These are phyloP conservation scores for Paraphaeosphaeria sporulosa DNA, from an alignment of 2,329 filamentous ascomycete genomes.

Conservation along the genomic window DNA sequence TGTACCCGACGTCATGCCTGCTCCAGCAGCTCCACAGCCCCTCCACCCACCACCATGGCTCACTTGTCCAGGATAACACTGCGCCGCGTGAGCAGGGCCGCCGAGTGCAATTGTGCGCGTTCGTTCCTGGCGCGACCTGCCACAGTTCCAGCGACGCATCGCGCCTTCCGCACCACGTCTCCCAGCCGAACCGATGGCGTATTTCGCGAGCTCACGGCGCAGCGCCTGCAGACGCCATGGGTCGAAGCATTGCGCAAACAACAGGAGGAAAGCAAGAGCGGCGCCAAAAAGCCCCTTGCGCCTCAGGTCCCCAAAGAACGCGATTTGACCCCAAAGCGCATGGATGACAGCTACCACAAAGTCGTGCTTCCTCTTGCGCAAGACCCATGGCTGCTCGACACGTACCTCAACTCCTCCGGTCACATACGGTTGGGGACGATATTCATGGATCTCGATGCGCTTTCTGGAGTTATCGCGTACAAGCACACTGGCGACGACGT, in stretches of 20 bases:
- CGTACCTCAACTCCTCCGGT: slow-evolving; percentile 78
- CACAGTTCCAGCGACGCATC: background rate
- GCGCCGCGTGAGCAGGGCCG: slow-evolving; percentile 20
- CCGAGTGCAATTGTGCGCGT: slow-evolving; percentile 16
- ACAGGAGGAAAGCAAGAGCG: slow-evolving; percentile 48
- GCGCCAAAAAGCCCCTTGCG: slow-evolving; percentile 40
- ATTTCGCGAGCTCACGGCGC: slow-evolving; percentile 60
- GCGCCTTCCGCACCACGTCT: slow-evolving; percentile 29
- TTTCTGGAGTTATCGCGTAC: slow-evolving; percentile 77
- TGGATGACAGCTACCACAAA: slow-evolving; percentile 74
- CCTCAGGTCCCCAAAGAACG: slow-evolving; percentile 55
- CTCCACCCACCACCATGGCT: slow-evolving; percentile 29
- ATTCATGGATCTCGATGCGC: slow-evolving; percentile 81
- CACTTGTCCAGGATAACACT: slow-evolving; percentile 28
- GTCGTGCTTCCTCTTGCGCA: slow-evolving; percentile 74
- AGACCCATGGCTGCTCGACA: slow-evolving; percentile 79
- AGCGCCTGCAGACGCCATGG: slow-evolving; percentile 68
- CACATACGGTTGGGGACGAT: slow-evolving; percentile 76
- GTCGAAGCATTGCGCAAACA: slow-evolving; percentile 68
- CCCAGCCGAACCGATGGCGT: slow-evolving; percentile 61
- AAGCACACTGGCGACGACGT: slow-evolving; percentile 73
- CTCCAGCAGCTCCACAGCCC: slow-evolving; percentile 14
- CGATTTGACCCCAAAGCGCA: slow-evolving; percentile 70
- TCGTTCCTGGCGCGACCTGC: background rate
- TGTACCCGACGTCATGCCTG: slow-evolving; percentile 30